A percentile compares a stretch with the other conserved stretches of the same genome.
Evolutionary conservation across 768 basidiomycete genomes (phyloP).

Genomic region (Xerocomellus amylosporus): DNA sequence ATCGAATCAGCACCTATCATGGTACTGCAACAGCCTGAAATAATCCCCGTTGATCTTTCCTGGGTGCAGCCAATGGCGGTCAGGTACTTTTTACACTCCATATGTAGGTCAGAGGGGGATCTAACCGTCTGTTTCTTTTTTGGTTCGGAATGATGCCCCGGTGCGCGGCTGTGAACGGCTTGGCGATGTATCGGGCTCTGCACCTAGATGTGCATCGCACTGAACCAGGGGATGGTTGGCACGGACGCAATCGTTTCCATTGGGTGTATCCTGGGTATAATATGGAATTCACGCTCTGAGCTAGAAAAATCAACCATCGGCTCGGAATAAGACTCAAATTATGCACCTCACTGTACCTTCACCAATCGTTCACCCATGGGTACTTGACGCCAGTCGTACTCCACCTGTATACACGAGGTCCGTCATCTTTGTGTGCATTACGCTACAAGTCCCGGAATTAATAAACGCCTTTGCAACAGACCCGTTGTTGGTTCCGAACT

Average conservation of each 20-base stretch:
- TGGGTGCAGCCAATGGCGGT: too few relatives aligned
- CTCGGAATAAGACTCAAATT: neutral
- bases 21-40: too few relatives aligned
- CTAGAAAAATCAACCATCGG: neutral
- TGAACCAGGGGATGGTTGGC: too few relatives aligned
- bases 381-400: neutral
- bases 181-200: too few relatives aligned
- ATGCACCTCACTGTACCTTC: neutral
- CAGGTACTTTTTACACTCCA: too few relatives aligned
- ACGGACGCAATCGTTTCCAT: too few relatives aligned
- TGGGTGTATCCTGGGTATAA: neutral
- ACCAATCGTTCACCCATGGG: neutral
- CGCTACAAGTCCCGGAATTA: neutral
- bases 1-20: too few relatives aligned
- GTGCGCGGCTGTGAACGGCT: too few relatives aligned
- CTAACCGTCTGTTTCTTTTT: neutral
- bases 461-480: neutral
- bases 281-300: neutral
- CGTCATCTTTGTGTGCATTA: neutral
- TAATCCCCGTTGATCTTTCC: too few relatives aligned
- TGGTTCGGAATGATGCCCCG: neutral
- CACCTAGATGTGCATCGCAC: too few relatives aligned
- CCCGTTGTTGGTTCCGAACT: constrained; percentile 15
- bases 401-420: constrained; percentile 4
- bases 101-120: too few relatives aligned